Evolutionary conservation across 305 asterid species (phyloP).

Genomic region (Fraxinus greggii): DNA sequence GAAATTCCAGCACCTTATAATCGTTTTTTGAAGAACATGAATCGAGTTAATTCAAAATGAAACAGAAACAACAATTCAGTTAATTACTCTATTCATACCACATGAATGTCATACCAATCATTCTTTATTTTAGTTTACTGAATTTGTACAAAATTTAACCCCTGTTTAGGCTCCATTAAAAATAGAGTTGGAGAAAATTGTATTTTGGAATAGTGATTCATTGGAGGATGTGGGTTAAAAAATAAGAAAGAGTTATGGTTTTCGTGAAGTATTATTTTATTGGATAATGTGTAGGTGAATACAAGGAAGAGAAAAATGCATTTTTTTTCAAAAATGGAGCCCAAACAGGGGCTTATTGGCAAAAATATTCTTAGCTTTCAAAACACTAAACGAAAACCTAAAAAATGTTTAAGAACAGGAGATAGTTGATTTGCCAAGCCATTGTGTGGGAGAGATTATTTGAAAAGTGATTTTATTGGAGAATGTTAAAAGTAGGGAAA

Average conservation of each 20-base stretch:
- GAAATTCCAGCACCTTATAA: constrained; percentile 92
- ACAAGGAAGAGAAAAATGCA: background rate
- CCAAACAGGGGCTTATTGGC: background rate
- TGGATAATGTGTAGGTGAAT: background rate
- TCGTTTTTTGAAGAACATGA: constrained; percentile 19
- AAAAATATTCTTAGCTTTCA: background rate
- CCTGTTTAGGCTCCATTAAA: background rate
- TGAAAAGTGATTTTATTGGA: background rate
- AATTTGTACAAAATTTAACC: background rate
- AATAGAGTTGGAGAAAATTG: background rate
- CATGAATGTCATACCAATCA: background rate
- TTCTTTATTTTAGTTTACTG: background rate
- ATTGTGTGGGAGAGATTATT: background rate
- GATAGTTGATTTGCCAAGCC: background rate
- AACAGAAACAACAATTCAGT: background rate
- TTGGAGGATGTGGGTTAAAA: background rate
- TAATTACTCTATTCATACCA: background rate
- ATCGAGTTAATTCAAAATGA: constrained; percentile 18
- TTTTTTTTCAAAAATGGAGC: background rate
- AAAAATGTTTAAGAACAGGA: background rate
- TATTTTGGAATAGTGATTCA: background rate
- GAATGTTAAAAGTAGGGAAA: background rate
- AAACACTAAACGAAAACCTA: background rate
- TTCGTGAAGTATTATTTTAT: background rate
- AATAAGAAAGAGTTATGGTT: background rate